These are phyloP conservation scores for Ceratocystis variospora DNA, from an alignment of 2,329 filamentous ascomycete species.

Conservation along the genomic window DNA sequence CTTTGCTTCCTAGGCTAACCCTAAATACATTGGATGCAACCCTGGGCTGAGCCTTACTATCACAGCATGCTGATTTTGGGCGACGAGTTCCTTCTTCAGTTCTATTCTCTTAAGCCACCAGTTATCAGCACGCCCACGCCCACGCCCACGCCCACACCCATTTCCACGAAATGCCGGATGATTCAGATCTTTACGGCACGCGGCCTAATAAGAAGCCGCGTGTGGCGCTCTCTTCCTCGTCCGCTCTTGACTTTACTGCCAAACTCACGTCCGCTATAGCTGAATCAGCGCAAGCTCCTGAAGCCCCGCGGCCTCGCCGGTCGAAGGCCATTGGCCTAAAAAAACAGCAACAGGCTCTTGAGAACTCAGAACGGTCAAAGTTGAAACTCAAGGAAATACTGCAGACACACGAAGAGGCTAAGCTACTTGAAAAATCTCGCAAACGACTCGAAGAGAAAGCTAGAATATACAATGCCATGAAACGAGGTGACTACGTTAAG, in stretches of 20 bases:
- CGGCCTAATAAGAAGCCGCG: conserved; percentile 54
- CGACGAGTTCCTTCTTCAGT: not conserved
- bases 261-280: conserved; percentile 73
- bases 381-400: conserved; percentile 31
- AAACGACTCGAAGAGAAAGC: conserved; percentile 84
- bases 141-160: not conserved
- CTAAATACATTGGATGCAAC: not conserved
- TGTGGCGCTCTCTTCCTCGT: conserved; percentile 56
- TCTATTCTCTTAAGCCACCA: not conserved
- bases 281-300: conserved; percentile 31
- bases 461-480: conserved; percentile 75
- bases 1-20: not conserved
- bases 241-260: conserved; percentile 72
- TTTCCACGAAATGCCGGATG: conserved; percentile 39
- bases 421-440: conserved; percentile 56
- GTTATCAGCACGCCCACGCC: too few species aligned
- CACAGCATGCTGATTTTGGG: not conserved
- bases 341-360: conserved; percentile 27
- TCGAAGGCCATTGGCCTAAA: conserved; percentile 8
- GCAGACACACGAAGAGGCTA: conserved; percentile 40
- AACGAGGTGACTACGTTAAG: conserved; percentile 69
- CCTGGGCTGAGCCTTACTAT: not conserved
- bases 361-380: conserved; percentile 33
- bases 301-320: not conserved
- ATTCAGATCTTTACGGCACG: conserved; percentile 64